Conservation (phyloP, 2,329 filamentous ascomycete genomes). For the Aspergillus cejpii region DNA sequence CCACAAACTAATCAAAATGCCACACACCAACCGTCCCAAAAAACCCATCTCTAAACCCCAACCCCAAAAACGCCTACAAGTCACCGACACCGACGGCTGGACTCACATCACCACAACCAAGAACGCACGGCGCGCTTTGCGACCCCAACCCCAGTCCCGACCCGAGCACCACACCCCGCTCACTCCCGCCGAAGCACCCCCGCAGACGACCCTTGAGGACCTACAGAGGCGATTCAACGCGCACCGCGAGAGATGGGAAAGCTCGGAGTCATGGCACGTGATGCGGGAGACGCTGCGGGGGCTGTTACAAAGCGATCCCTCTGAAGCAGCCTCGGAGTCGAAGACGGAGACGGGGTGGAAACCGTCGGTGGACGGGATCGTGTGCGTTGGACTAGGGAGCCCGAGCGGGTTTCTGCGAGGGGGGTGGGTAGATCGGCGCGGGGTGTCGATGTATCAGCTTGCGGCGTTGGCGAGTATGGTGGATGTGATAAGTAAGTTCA, state of each 20-base stretch:
- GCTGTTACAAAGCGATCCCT: no score
- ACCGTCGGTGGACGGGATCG: constrained; percentile 22
- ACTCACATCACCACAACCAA: constrained; percentile 37
- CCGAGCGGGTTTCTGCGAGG: constrained; percentile 38
- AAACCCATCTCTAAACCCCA: constrained; percentile 8
- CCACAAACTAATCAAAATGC: constrained; percentile 23
- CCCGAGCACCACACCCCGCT: constrained; percentile 10
- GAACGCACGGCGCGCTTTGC: constrained; percentile 24
- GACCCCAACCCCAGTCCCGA: constrained; percentile 7
- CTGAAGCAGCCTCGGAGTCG: neutral
- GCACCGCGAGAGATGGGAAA: constrained; percentile 26
- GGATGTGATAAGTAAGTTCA: constrained; percentile 22
- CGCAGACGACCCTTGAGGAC: constrained; percentile 25
- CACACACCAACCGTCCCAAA: constrained; percentile 30
- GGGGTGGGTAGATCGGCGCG: constrained; percentile 39
- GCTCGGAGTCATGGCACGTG: constrained; percentile 25
- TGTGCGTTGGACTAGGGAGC: constrained; percentile 39
- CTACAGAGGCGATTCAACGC: constrained; percentile 28
- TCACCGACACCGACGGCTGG: constrained; percentile 40
- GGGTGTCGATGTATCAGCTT: constrained; percentile 38
- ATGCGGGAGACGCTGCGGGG: constrained; percentile 13
- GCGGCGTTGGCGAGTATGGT: constrained; percentile 32
- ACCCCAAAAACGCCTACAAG: constrained; percentile 31
- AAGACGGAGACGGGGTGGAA: neutral
- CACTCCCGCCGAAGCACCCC: constrained; percentile 34